Base-by-base conservation (phyloP, 495 filamentous ascomycete species). In the Xylaria castorea region DNA sequence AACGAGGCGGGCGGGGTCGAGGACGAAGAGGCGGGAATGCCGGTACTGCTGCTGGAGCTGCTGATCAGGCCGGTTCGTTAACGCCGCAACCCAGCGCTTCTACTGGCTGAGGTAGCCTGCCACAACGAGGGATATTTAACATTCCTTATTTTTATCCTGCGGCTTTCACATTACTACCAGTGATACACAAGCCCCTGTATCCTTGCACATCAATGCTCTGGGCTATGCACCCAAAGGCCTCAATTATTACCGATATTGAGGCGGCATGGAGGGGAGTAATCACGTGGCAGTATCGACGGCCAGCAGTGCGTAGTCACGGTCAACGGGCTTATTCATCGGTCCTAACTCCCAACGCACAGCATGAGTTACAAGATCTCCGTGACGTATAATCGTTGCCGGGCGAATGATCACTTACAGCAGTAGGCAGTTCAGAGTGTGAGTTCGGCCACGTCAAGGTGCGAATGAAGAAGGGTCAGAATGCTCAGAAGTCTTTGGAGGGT, bases 21-120 rank as follows among this genome's bases (percentile, higher is more conserved):
- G 70, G 70, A 9, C 62, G 70, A 66, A 58, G 70, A 67, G 63
- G 22, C 12, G 70, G 50, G 22, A 72, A 67, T 67, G 44, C 62
- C 18, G 63, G 62, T 20, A 46, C 38, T 40, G 42, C 60, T 20
- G 48, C 27, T 44, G 63, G 36, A 25, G 57, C 40, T 61, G 36
- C n/a, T 12, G 70, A 66, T 46, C 62, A 66, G 34, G 51, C 63
- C 7, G 70, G 70, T 40, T 30, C 51, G 27, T 60, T 63, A 50
- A 51, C 38, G 11, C 12, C 70, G 22, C 70, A 72, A 22, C 36
- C 60, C 3, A 51, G 32, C 22, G 48, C 69, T 57, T 71, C 69
- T 18, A 50, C 69, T 30, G 69, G 69, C 38, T 71, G 69, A 71
- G 65, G 14, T 25, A 2, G 5, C 1, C 11, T 44, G 4, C 8